phyloP scores from a whole-genome alignment of 1,284 basidiomycete genomes.

The Grifola frondosa region DNA sequence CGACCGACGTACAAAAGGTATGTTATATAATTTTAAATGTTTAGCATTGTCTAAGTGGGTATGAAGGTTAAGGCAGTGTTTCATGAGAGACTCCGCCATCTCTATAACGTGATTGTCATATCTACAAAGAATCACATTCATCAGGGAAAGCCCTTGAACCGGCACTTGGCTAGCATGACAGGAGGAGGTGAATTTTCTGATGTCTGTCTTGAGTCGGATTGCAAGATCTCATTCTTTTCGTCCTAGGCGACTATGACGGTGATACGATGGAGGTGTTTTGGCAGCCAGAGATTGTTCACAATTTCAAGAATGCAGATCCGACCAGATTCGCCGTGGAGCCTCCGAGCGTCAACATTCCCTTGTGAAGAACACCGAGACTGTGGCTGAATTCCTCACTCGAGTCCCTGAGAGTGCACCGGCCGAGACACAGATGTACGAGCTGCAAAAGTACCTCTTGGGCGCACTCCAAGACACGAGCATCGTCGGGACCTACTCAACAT shows the following conservation, averaged over 20 bases:
- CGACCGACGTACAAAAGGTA: conserved; percentile 45
- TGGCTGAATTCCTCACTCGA: conserved; percentile 37
- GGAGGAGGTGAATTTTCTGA: conserved; percentile 35
- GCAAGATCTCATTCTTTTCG: not conserved
- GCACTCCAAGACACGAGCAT: conserved; percentile 43
- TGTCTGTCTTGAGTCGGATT: not conserved
- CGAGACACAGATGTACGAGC: conserved; percentile 30
- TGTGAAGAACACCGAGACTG: conserved; percentile 41
- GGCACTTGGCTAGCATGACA: conserved; percentile 41
- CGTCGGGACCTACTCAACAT: conserved; percentile 57
- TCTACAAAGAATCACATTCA: conserved; percentile 33
- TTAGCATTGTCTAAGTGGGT: not conserved
- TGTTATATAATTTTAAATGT: not conserved
- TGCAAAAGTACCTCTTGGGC: conserved; percentile 51
- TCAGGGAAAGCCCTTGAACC: conserved; percentile 17
- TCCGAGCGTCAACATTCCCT: conserved; percentile 41
- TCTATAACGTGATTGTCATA: conserved; percentile 44
- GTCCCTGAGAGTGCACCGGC: conserved; percentile 16
- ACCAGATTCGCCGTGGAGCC: conserved; percentile 46
- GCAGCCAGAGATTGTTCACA: conserved; percentile 43
- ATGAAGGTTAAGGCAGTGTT: conserved; percentile 40
- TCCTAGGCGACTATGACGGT: conserved; percentile 46
- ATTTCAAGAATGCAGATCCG: conserved; percentile 49
- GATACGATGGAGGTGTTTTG: conserved; percentile 42
- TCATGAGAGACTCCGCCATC: conserved; percentile 30